A percentile compares a stretch with the other conserved stretches of the same genome.
phyloP scores from a whole-genome alignment of 2,329 filamentous ascomycete species.

The Xylogone sp. region DNA sequence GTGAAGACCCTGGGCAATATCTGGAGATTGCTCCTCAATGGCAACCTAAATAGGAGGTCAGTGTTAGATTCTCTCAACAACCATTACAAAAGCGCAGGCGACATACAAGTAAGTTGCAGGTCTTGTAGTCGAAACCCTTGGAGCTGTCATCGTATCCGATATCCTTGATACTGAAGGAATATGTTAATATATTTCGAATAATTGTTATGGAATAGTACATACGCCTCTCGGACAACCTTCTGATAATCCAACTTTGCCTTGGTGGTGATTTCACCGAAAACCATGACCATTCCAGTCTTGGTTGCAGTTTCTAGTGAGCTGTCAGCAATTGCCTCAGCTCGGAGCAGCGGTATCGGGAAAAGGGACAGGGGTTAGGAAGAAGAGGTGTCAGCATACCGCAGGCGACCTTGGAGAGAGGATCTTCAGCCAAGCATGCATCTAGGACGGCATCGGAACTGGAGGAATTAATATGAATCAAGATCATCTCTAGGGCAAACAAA shows the following conservation, averaged over 20 bases:
- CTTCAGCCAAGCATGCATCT: conserved; percentile 92
- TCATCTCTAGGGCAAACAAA: conserved; percentile 5
- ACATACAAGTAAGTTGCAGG: conserved; percentile 61
- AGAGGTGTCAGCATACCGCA: conserved; percentile 45
- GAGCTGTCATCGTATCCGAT: conserved; percentile 96
- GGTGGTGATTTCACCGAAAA: conserved; percentile 98
- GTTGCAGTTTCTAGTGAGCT: conserved; percentile 76
- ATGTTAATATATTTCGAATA: neutral
- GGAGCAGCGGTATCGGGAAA: neutral
- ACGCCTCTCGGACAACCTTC: conserved; percentile 82
- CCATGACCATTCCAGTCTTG: conserved; percentile 99
- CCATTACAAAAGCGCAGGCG: neutral
- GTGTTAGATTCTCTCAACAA: neutral
- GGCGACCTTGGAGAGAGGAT: conserved; percentile 97
- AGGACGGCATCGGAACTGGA: conserved; percentile 81
- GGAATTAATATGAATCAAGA: neutral
- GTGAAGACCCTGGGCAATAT: conserved; percentile 98
- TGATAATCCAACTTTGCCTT: conserved; percentile 96
- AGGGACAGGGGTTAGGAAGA: neutral
- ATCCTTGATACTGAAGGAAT: conserved; percentile 75
- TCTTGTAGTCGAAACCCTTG: conserved; percentile 99
- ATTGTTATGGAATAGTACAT: neutral
- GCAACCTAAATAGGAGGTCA: conserved; percentile 77
- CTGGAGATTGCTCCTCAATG: conserved; percentile 98
- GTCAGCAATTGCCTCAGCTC: neutral